Base-by-base conservation (phyloP, 345 rosid species). In the Camelina hispida region DNA sequence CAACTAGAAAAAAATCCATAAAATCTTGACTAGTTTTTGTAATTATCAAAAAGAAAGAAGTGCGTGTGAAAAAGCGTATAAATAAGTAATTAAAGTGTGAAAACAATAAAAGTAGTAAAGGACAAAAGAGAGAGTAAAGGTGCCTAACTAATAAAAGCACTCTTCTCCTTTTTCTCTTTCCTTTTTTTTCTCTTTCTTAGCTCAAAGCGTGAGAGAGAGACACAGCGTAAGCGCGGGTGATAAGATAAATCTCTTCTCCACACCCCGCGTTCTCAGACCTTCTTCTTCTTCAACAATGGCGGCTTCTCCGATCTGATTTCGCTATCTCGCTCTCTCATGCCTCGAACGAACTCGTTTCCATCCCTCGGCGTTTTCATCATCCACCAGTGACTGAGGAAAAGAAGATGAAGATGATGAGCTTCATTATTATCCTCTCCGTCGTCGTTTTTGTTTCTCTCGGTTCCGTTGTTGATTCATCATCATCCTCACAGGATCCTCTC, bases 401-500 rank as follows among this genome's bases (percentile, higher is more conserved):
- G 7, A 32, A 32, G 35, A 32, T 1, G 37, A 34, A 4, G 54
- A 60, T 14, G 58, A 77, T 59, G 64, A 66, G 17, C 63, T 60
- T 78, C 64, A 43, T 72, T 65, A 15, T 66, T 28, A 28, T 34
- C 35, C 1, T 71, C 54, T 64, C 55, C 46, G 9, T 65, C 18
- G 1, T 15, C 42, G 65, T 51, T 32, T 73, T 47, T 6, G 44
- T 67, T 1, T 23, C 23, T 52, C 0, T 67, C 25, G 6, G 16
- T 73, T 72, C 74, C 22, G 7, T 66, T 2, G 7, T 66, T 2
- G 72, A 65, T 71, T 65, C 77, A n/a, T 58, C 4, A 4, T 25
- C 48, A 20, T 58, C 75, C 17, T 57, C 78, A 1, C 71, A 79
- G 37, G 89, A 86, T 73, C 82, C 87, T 66, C 73, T 87, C 56